A percentile compares a stretch with the other conserved stretches of the same genome.
These are phyloP conservation scores for Oxytropis ochrocephala DNA, from an alignment of 306 rosid genomes.

Conservation along the genomic window DNA sequence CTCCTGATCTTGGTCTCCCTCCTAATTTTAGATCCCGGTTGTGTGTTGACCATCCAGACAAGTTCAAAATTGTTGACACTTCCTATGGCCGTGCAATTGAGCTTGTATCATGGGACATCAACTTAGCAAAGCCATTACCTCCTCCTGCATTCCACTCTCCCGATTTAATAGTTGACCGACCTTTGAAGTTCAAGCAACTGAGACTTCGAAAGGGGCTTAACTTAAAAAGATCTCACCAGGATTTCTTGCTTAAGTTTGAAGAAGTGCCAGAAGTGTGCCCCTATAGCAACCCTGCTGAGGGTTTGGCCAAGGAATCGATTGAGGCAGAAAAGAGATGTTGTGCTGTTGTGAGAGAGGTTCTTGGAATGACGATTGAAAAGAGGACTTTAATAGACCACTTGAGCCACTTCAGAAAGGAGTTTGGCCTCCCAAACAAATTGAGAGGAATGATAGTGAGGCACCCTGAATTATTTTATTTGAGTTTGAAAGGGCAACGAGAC, in stretches of 20 bases:
- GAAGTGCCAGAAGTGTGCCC: constrained; percentile 80
- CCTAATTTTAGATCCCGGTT: constrained; percentile 76
- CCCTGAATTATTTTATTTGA: constrained; percentile 79
- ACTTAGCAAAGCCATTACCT: constrained; percentile 57
- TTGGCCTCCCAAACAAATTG: constrained; percentile 78
- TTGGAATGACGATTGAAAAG: constrained; percentile 73
- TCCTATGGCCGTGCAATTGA: constrained; percentile 92
- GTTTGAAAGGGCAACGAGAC: constrained; percentile 79
- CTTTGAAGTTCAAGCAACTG: constrained; percentile 81
- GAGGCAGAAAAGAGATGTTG: constrained; percentile 91
- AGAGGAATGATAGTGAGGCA: constrained; percentile 84
- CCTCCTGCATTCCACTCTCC: constrained; percentile 30
- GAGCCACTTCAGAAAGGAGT: constrained; percentile 89
- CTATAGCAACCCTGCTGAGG: constrained; percentile 34
- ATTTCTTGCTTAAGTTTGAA: constrained; percentile 63
- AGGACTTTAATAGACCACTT: constrained; percentile 84
- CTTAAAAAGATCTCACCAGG: constrained; percentile 66
- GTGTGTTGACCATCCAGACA: constrained; percentile 75
- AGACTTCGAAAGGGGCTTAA: constrained; percentile 81
- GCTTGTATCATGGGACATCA: constrained; percentile 67
- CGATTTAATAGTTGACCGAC: constrained; percentile 77
- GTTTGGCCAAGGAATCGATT: constrained; percentile 50
- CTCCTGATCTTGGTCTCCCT: constrained; percentile 85
- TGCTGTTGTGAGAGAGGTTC: constrained; percentile 68
- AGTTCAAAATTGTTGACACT: constrained; percentile 71